A percentile compares a stretch with the other conserved stretches of the same genome.
phyloP scores from a whole-genome alignment of 768 basidiomycete species.

The Leccinum subgranulosum region DNA sequence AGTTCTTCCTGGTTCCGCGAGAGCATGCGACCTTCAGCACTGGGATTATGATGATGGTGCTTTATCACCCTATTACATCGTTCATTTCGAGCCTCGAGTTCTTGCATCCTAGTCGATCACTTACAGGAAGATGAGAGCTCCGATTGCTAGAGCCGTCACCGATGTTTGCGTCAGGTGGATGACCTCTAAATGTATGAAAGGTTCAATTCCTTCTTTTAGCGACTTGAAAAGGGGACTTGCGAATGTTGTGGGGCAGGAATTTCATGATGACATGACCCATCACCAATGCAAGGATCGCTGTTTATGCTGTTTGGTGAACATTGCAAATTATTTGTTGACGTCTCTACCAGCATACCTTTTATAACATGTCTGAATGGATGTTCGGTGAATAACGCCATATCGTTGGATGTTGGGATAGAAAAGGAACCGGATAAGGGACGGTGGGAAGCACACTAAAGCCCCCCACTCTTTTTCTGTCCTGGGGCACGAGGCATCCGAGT shows the following conservation, averaged over 20 bases:
- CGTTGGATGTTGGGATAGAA: constrained; percentile 13
- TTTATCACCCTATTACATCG: constrained; percentile 50
- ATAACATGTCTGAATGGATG: constrained; percentile 34
- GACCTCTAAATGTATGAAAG: constrained; percentile 41
- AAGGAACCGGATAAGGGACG: constrained; percentile 18
- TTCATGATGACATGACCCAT: constrained; percentile 52
- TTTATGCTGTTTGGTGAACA: constrained; percentile 12
- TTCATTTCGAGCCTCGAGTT: neutral
- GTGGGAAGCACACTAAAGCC: constrained; percentile 24
- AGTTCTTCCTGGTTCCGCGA: constrained; percentile 73
- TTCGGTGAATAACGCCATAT: constrained; percentile 31
- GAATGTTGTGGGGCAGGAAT: constrained; percentile 38
- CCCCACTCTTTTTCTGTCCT: constrained; percentile 21
- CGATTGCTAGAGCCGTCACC: constrained; percentile 65
- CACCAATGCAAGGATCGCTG: constrained; percentile 47
- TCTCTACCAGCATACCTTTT: constrained; percentile 23
- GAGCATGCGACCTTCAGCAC: constrained; percentile 48
- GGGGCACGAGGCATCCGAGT: constrained; percentile 26
- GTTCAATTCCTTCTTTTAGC: constrained; percentile 9
- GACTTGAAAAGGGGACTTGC: constrained; percentile 22
- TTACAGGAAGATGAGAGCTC: constrained; percentile 64
- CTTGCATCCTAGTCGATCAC: constrained; percentile 21
- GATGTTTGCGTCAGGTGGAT: constrained; percentile 71
- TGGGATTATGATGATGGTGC: constrained; percentile 55
- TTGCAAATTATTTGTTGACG: neutral